Evolutionary conservation across 192 early-diverging fungal species (phyloP).

Genomic region (Coemansia sp.): DNA sequence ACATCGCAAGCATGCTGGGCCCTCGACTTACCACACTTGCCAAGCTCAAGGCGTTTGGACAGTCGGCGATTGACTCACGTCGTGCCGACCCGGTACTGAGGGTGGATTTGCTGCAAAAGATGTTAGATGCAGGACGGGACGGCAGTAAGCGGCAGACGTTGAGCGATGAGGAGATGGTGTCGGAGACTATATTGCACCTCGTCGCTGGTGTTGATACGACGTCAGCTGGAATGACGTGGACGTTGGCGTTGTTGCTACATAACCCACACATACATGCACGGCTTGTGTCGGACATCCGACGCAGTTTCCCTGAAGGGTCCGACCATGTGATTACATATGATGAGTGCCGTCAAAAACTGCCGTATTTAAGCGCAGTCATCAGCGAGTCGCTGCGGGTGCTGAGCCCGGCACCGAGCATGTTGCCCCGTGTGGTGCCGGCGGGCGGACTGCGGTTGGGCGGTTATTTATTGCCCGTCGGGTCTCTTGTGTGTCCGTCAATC

Average conservation of each 20-base stretch:
- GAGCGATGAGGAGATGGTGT: conserved; percentile 37
- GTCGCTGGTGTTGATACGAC: conserved; percentile 53
- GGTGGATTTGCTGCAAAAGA: conserved; percentile 34
- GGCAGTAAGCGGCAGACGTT: conserved; percentile 8
- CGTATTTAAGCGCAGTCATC: conserved; percentile 47
- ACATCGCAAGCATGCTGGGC: conserved; percentile 14
- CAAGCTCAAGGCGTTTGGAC: conserved; percentile 17
- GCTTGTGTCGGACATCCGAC: conserved; percentile 29
- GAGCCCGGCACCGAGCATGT: conserved; percentile 38
- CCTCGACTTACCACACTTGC: conserved; percentile 9
- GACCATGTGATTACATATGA: conserved; percentile 12
- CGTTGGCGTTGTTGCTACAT: conserved; percentile 34
- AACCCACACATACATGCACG: conserved; percentile 32
- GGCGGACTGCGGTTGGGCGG: conserved; percentile 37
- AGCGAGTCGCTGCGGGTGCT: conserved; percentile 47
- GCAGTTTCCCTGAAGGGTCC: conserved; percentile 13
- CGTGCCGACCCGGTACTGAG: background rate
- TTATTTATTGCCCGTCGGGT: conserved; percentile 43
- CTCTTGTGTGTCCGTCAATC: conserved; percentile 39
- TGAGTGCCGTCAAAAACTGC: conserved; percentile 23
- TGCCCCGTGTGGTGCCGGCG: conserved; percentile 32
- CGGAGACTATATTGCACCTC: conserved; percentile 44
- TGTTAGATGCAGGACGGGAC: conserved; percentile 24
- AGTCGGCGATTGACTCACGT: conserved; percentile 19
- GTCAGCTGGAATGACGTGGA: conserved; percentile 43